Conservation (phyloP, 2,329 filamentous ascomycete species). For the Leptographium flavum region DNA sequence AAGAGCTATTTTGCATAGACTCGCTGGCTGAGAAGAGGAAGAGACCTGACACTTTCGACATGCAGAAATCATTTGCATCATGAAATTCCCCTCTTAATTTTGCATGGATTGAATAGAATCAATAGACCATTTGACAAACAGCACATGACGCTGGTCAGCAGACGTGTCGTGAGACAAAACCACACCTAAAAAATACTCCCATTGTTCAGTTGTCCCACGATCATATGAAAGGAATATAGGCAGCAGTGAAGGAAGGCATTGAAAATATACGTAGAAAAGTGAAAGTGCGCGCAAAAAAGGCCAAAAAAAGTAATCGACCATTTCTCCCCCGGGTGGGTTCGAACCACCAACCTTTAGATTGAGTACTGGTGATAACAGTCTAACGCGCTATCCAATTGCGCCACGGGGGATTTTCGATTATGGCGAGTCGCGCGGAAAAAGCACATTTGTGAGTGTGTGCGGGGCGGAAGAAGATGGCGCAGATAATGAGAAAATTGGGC, state of each 20-base stretch:
- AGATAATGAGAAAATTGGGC: too few species aligned
- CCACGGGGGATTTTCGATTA: background rate
- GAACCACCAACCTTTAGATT: slow-evolving; percentile 1
- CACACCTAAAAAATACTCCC: too few species aligned
- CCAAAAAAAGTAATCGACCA: background rate
- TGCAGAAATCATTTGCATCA: background rate
- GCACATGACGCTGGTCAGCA: too few species aligned
- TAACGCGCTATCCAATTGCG: slow-evolving; percentile 2
- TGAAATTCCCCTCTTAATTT: too few species aligned
- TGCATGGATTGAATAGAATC: too few species aligned
- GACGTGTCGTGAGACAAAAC: slow-evolving; percentile 12
- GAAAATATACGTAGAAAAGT: background rate
- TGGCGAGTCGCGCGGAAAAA: background rate
- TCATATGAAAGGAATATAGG: background rate
- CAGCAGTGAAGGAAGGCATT: background rate
- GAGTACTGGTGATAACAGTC: background rate
- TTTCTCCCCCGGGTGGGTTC: background rate
- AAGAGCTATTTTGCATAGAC: slow-evolving; percentile 92
- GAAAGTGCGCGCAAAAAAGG: background rate
- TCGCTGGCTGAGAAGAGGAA: background rate
- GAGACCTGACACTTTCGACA: background rate
- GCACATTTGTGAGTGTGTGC: background rate
- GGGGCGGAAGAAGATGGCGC: background rate
- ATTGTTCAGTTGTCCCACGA: too few species aligned
- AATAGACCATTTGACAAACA: too few species aligned